Evolutionary conservation across 2,329 filamentous ascomycete species (phyloP).

Genomic region (Lachnellula cervina): DNA sequence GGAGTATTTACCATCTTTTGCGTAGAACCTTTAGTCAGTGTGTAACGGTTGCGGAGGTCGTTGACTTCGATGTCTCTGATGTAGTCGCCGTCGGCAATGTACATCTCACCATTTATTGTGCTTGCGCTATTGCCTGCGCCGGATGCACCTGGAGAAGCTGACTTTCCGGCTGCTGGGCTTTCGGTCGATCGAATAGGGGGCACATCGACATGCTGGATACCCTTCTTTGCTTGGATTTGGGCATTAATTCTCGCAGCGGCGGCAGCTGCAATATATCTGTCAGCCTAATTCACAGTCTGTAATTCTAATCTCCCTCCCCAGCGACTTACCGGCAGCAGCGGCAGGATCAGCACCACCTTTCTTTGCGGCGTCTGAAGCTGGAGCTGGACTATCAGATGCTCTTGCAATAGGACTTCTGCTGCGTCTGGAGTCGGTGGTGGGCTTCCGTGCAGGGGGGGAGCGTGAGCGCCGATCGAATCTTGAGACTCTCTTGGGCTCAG

Average conservation of each 20-base stretch:
- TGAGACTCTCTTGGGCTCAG: constrained; percentile 69
- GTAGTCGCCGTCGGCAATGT: constrained; percentile 93
- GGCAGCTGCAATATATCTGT: constrained; percentile 54
- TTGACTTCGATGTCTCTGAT: constrained; percentile 99
- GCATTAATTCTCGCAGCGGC: constrained; percentile 86
- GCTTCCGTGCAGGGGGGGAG: constrained; percentile 62
- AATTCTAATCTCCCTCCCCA: not conserved
- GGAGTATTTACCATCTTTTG: constrained; percentile 99
- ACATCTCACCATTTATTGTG: constrained; percentile 75
- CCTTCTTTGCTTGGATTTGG: constrained; percentile 78
- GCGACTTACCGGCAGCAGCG: constrained; percentile 66
- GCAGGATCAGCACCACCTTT: constrained; percentile 59
- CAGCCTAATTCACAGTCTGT: constrained; percentile 12
- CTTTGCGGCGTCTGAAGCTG: constrained; percentile 33
- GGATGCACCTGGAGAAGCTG: constrained; percentile 26
- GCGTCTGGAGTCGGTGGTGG: constrained; percentile 57
- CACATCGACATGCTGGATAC: constrained; percentile 84
- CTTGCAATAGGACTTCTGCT: constrained; percentile 72
- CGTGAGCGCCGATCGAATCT: constrained; percentile 90
- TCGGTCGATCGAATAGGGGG: constrained; percentile 62
- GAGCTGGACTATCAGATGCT: constrained; percentile 30
- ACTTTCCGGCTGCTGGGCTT: constrained; percentile 22
- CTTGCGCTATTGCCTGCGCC: constrained; percentile 40
- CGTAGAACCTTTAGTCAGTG: constrained; percentile 92
- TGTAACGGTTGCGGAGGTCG: constrained; percentile 92